Base-by-base conservation (phyloP, 2,329 filamentous ascomycete genomes). In the Diaporthe sp. region DNA sequence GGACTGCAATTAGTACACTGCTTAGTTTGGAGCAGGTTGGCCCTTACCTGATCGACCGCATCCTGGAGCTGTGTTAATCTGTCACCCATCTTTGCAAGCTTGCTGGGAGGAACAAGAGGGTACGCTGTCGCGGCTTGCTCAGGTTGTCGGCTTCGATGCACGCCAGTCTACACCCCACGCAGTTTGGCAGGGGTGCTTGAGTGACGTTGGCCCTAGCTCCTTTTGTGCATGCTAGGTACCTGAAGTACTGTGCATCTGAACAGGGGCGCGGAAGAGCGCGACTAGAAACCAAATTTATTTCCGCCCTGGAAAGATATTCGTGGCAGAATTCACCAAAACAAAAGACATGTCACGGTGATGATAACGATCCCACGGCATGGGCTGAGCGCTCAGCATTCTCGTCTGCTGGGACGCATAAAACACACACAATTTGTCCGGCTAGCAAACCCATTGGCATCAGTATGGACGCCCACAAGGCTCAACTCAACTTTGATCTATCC, bases 31-130 rank as follows among this genome's bases (percentile, higher is more conserved):
- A n/a, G 20, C n/a, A 28, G 60, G 76, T 70, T 49, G 74, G 63
- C 17, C 63, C 84, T 47, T 86, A 94, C 94, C 89, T 95, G 92
- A 81, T 97, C 94, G 76, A 96, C 91, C 84, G 94, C 93, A 86
- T 97, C 94, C 85, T 97, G 95, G 75, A 97, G 88, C 83, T 97
- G 94, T 1, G 95, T 96, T 75, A 97, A 88, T 77, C 93, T 89
- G 82, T 97, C 95, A 39, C 90, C 90, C 92, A 95, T 95, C 9
- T 78, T 84, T 61, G 51, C 58, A 20, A 65, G 77, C 44, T 63
- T 76, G 31, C 80, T 78, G 57, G 47, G 37, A 42, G 39, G n/a
- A 39, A 8, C 28, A 17, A n/a, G 72, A 55, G 31, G 5, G 72
- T 42, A 39, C 25, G 34, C 22, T 44, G 31, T 39, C 22, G 53